Conservation (phyloP, 2,329 filamentous ascomycete genomes). For the Ophiostoma sp. region DNA sequence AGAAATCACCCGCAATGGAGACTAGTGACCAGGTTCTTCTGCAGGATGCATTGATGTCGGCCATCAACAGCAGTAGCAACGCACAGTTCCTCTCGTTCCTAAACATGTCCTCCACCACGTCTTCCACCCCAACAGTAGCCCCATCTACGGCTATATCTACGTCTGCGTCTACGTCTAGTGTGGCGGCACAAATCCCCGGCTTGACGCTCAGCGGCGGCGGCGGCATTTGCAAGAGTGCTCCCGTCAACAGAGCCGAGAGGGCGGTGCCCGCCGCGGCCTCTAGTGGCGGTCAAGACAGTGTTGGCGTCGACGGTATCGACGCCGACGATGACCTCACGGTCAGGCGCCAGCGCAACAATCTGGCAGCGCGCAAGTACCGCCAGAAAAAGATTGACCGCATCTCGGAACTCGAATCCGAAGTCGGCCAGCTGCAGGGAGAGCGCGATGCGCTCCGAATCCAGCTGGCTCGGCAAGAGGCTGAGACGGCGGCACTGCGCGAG, state of each 20-base stretch:
- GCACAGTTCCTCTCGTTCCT: slow-evolving; percentile 13
- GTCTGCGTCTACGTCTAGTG: not conserved
- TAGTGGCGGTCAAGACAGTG: not conserved
- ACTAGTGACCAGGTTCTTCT: not conserved
- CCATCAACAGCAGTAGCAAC: not conserved
- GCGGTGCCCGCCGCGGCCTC: not conserved
- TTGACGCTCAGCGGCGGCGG: not conserved
- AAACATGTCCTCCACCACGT: not conserved
- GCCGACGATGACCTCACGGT: slow-evolving; percentile 28
- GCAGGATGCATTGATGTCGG: not conserved
- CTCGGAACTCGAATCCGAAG: slow-evolving; percentile 48
- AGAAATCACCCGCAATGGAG: not conserved
- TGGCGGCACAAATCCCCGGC: slow-evolving; percentile 1
- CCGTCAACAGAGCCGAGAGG: not conserved
- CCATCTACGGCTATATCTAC: not conserved
- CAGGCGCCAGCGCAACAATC: slow-evolving; percentile 58
- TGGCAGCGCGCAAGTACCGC: slow-evolving; percentile 58
- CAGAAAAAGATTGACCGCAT: slow-evolving; percentile 60
- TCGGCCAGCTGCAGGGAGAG: slow-evolving; percentile 50
- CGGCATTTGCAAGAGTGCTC: slow-evolving; percentile 12
- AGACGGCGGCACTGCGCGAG: slow-evolving; percentile 51
- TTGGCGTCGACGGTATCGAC: not conserved
- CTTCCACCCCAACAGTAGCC: not conserved
- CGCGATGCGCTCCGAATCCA: slow-evolving; percentile 52
- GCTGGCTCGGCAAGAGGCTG: slow-evolving; percentile 54